A percentile compares a stretch with the other conserved stretches of the same genome.
Evolutionary conservation across 2,329 filamentous ascomycete genomes (phyloP).

Genomic region (Colletotrichum sp.): DNA sequence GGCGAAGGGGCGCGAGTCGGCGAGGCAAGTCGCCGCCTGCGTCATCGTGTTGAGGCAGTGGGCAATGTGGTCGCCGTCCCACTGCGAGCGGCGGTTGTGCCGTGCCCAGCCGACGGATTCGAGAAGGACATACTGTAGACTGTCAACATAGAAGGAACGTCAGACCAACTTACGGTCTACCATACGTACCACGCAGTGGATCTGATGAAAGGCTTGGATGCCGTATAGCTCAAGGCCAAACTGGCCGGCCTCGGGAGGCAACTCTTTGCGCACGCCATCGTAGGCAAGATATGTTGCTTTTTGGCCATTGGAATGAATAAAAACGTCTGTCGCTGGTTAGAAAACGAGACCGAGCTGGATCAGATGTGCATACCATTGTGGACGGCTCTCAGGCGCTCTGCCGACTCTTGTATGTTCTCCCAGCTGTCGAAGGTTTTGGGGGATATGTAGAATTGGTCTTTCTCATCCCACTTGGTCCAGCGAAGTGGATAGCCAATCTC

Average conservation of each 20-base stretch:
- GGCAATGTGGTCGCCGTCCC: not conserved
- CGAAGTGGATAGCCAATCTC: not conserved
- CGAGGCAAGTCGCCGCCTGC: not conserved
- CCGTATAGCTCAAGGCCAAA: not conserved
- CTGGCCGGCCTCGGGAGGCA: not conserved
- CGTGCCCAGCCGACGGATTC: not conserved
- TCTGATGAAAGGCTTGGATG: not conserved
- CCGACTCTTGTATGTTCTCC: not conserved
- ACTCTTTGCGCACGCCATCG: not conserved
- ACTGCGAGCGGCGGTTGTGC: not conserved
- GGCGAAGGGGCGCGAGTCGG: not conserved
- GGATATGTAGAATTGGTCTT: not conserved
- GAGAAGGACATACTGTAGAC: not conserved
- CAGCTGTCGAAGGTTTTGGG: not conserved
- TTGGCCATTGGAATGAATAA: not conserved
- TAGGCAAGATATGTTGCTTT: not conserved
- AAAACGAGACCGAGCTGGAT: rapidly evolving
- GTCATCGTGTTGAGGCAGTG: not conserved
- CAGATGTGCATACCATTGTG: not conserved
- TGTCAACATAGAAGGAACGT: not conserved
- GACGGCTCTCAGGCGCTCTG: not conserved
- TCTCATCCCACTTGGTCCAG: not conserved
- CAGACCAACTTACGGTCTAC: not conserved
- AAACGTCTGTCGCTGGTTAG: not conserved
- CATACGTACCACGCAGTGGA: not conserved